Percentiles rank a stretch among this genome's conserved stretches.
phyloP scores from a whole-genome alignment of 441 rosid species.

The Croton laevigatus region DNA sequence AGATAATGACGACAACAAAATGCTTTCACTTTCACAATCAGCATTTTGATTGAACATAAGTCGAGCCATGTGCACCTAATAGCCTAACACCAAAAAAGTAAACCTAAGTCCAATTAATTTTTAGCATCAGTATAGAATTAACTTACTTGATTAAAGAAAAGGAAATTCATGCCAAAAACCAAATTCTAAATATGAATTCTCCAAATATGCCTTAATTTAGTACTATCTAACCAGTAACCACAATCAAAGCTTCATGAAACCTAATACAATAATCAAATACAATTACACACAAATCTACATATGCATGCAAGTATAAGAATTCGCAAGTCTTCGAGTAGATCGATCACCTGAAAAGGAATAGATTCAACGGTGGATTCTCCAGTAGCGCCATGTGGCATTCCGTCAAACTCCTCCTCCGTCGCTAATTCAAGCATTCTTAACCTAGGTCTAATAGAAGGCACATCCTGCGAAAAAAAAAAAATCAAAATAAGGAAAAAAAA shows the following conservation, averaged over 20 bases:
- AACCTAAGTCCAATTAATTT: not conserved
- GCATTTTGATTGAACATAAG: not conserved
- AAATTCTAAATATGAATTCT: not conserved
- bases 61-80: not conserved
- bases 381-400: slow-evolving; percentile 60
- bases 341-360: slow-evolving; percentile 72
- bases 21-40: not conserved
- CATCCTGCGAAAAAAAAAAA: slow-evolving; percentile 41
- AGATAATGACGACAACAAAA: not conserved
- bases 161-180: not conserved
- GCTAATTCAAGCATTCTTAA: slow-evolving; percentile 53
- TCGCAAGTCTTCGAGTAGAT: no score
- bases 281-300: no score
- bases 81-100: not conserved
- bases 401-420: slow-evolving; percentile 30
- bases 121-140: not conserved
- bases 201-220: not conserved
- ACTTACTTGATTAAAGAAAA: not conserved
- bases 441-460: slow-evolving; percentile 44
- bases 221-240: not conserved
- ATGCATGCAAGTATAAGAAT: no score
- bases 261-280: not conserved
- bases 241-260: not conserved
- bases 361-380: slow-evolving; percentile 60
- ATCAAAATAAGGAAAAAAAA: slow-evolving; percentile 13